These are phyloP conservation scores for Vigna mungo DNA, from an alignment of 306 rosid genomes.

Conservation along the genomic window DNA sequence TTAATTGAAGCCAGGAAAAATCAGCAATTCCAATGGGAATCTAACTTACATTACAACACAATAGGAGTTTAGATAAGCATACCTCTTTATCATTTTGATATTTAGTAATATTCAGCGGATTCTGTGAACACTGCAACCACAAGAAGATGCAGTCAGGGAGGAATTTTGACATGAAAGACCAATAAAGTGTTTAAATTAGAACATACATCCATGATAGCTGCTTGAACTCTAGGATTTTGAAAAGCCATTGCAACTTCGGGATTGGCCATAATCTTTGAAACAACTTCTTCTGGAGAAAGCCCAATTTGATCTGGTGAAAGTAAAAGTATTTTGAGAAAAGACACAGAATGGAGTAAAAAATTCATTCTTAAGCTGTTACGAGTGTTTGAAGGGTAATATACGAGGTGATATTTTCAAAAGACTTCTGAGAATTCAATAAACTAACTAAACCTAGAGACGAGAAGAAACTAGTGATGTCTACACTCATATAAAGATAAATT, in stretches of 20 bases:
- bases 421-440: constrained; percentile 29
- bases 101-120: constrained; percentile 84
- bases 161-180: constrained; percentile 24
- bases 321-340: constrained; percentile 36
- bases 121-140: constrained; percentile 90
- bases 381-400: background rate
- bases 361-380: constrained; percentile 6
- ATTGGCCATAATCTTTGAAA: constrained; percentile 94
- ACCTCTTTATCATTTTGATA: constrained; percentile 99
- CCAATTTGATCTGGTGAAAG: constrained; percentile 90
- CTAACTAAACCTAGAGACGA: constrained; percentile 6
- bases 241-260: constrained; percentile 97
- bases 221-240: constrained; percentile 98
- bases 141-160: constrained; percentile 45
- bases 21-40: background rate
- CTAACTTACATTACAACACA: background rate
- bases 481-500: constrained; percentile 30
- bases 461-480: background rate
- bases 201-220: constrained; percentile 98
- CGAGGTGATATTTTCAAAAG: constrained; percentile 15
- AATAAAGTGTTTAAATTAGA: constrained; percentile 28
- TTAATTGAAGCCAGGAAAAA: background rate
- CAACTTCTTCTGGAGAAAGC: constrained; percentile 90
- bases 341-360: background rate
- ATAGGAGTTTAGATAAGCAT: constrained; percentile 7